Conservation (phyloP, 1,139 yeast species). For the Debaryomycetaceae sp. region DNA sequence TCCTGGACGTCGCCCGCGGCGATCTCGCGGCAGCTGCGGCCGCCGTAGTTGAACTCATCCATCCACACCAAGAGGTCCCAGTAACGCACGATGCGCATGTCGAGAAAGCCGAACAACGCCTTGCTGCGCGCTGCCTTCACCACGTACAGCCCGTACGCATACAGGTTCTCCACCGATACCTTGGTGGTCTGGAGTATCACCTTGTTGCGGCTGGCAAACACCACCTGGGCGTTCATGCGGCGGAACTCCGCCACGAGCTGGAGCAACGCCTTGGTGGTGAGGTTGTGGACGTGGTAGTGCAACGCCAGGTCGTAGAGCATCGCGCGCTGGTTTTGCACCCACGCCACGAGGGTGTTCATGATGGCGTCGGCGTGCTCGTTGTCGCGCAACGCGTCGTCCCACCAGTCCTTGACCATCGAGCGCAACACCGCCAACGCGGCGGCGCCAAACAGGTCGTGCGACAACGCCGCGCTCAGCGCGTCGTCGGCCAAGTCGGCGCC, state of each 20-base stretch:
- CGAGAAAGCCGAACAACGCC: slow-evolving; percentile 80
- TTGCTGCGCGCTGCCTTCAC: slow-evolving; percentile 75
- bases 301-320: slow-evolving; percentile 71
- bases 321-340: slow-evolving; percentile 82
- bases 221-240: slow-evolving; percentile 69
- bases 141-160: slow-evolving; percentile 88
- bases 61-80: slow-evolving; percentile 95
- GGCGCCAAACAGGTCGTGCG: slow-evolving; percentile 77
- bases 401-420: slow-evolving; percentile 79
- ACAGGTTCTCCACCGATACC: slow-evolving; percentile 77
- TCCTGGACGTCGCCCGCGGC: slow-evolving; percentile 53
- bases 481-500: slow-evolving; percentile 75
- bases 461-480: slow-evolving; percentile 54
- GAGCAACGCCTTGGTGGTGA: slow-evolving; percentile 77
- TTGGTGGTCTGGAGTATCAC: slow-evolving; percentile 73
- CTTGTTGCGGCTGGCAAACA: slow-evolving; percentile 79
- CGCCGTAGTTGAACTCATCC: slow-evolving; percentile 88
- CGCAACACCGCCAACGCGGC: slow-evolving; percentile 71
- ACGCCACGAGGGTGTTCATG: slow-evolving; percentile 76
- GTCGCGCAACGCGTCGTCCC: slow-evolving; percentile 81
- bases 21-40: slow-evolving; percentile 65
- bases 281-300: slow-evolving; percentile 82
- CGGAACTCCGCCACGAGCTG: slow-evolving; percentile 81
- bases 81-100: slow-evolving; percentile 66
- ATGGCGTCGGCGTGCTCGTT: slow-evolving; percentile 76